Percentiles rank a stretch among this genome's conserved stretches.
phyloP scores from a whole-genome alignment of 805 yeast genomes.

The Saccharomycopsis oosterbeekiorum region DNA sequence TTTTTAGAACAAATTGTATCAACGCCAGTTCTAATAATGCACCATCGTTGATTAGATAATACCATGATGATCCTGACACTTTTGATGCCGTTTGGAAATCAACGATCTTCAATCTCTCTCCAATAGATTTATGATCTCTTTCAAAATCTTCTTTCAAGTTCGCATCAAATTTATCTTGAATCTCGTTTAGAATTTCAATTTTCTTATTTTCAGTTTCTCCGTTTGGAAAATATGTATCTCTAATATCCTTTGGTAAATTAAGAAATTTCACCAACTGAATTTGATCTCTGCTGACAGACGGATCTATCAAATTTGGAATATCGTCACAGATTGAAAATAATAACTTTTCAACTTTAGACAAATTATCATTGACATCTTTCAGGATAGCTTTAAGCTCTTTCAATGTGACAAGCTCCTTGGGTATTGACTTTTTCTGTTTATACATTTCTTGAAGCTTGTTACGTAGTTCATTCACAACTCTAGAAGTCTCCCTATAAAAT shows the following conservation, averaged over 20 bases:
- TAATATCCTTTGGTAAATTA: constrained; percentile 29
- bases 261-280: constrained; percentile 39
- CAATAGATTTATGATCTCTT: constrained; percentile 63
- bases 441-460: background rate
- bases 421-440: background rate
- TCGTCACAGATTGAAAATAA: constrained; percentile 30
- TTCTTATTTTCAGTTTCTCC: constrained; percentile 13
- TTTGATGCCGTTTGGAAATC: constrained; percentile 66
- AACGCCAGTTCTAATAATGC: constrained; percentile 86
- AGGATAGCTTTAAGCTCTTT: background rate
- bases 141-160: constrained; percentile 19
- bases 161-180: constrained; percentile 16
- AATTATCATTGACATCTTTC: background rate
- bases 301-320: constrained; percentile 56
- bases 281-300: constrained; percentile 34
- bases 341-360: background rate
- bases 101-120: constrained; percentile 51
- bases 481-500: background rate
- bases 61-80: constrained; percentile 77
- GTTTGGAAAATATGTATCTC: background rate
- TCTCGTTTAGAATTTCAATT: background rate
- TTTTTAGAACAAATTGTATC: constrained; percentile 61
- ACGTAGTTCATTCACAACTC: background rate
- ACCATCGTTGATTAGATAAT: constrained; percentile 74
- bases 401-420: background rate